Evolutionary conservation across 2,329 filamentous ascomycete species (phyloP).

Genomic region (Rachicladosporium sp.): DNA sequence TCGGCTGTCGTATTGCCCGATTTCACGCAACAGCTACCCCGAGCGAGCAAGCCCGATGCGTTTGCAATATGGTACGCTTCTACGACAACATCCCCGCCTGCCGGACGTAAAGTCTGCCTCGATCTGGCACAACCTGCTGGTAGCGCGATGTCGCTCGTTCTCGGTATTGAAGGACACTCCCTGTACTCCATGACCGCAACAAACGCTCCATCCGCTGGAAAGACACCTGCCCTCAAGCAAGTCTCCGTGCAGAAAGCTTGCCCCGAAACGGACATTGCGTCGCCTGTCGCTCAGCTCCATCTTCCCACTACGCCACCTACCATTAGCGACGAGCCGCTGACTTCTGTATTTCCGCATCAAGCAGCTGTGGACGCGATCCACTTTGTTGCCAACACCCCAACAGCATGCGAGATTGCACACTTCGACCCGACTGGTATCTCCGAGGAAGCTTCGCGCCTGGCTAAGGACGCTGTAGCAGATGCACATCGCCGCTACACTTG

Average conservation of each 20-base stretch:
- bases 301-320: constrained; percentile 8
- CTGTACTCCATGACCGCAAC: constrained; percentile 17
- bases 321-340: constrained; percentile 3
- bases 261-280: constrained; percentile 9
- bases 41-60: constrained; percentile 15
- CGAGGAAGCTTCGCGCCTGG: constrained; percentile 47
- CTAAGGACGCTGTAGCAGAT: constrained; percentile 43
- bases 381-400: constrained; percentile 32
- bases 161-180: constrained; percentile 7
- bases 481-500: constrained; percentile 58
- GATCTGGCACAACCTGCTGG: constrained; percentile 11
- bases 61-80: constrained; percentile 19
- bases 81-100: constrained; percentile 7
- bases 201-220: neutral
- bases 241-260: constrained; percentile 16
- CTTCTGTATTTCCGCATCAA: constrained; percentile 33
- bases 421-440: constrained; percentile 56
- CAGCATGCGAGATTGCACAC: constrained; percentile 42
- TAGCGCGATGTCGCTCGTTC: constrained; percentile 1
- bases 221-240: constrained; percentile 6
- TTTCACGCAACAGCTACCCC: constrained; percentile 20
- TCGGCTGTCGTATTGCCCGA: constrained; percentile 17
- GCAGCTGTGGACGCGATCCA: constrained; percentile 35
- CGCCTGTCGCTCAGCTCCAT: constrained; percentile 14
- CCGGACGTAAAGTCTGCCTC: constrained; percentile 18